These are phyloP conservation scores for Stenocarpella maydis DNA, from an alignment of 2,329 filamentous ascomycete genomes.

Conservation along the genomic window DNA sequence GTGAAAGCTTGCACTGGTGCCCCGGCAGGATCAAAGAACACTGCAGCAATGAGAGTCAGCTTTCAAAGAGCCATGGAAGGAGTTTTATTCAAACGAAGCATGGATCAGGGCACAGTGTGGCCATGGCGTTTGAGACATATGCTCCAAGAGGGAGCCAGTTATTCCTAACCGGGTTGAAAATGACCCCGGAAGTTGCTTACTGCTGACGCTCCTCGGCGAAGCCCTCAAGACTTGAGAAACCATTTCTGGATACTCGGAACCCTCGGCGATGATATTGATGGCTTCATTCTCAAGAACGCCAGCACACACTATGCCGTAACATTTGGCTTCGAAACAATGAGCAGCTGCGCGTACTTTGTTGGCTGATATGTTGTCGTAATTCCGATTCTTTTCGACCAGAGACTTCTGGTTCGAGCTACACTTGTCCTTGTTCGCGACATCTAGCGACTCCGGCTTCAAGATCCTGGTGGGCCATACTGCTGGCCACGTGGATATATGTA, in stretches of 20 bases:
- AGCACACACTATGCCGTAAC: slow-evolving; percentile 33
- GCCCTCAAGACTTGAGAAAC: slow-evolving; percentile 5
- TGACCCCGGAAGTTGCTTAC: too few relatives aligned
- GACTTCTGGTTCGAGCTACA: neutral
- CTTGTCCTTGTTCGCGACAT: neutral
- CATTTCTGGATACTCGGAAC: neutral
- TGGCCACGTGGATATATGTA: slow-evolving; percentile 36
- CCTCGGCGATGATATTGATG: neutral
- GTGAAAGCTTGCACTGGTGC: slow-evolving; percentile 5
- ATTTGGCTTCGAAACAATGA: slow-evolving; percentile 35
- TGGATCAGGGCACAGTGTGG: too few relatives aligned
- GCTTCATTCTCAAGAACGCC: slow-evolving; percentile 33
- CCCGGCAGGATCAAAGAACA: slow-evolving; percentile 6
- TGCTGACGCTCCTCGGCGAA: slow-evolving; percentile 1
- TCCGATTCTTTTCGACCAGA: neutral
- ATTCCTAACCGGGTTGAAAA: too few relatives aligned
- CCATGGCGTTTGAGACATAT: too few relatives aligned
- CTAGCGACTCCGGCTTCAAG: slow-evolving; percentile 22
- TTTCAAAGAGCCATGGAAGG: too few relatives aligned
- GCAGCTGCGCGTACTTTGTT: slow-evolving; percentile 21
- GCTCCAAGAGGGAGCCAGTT: too few relatives aligned
- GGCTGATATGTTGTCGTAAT: slow-evolving; percentile 21
- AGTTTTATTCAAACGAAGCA: too few relatives aligned
- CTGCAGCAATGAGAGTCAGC: too few relatives aligned
- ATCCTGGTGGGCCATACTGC: slow-evolving; percentile 17